phyloP scores from a whole-genome alignment of 1,284 basidiomycete genomes.

The Moesziomyces antarcticus region DNA sequence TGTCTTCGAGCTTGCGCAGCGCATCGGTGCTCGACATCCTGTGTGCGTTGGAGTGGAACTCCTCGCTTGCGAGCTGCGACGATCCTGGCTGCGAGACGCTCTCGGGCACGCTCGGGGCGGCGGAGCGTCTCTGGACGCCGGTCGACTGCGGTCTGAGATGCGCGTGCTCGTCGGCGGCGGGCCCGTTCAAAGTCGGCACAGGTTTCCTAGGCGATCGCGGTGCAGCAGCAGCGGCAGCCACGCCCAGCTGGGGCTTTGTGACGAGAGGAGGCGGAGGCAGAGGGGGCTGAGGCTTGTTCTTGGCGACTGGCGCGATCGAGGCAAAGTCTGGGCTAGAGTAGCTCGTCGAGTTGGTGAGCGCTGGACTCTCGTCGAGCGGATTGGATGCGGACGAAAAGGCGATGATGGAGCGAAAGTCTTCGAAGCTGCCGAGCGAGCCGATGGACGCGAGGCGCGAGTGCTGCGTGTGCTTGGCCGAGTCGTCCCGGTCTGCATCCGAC shows the following conservation, averaged over 20 bases:
- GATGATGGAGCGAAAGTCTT: conserved; percentile 43
- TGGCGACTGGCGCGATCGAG: background rate
- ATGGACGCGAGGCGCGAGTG: conserved; percentile 26
- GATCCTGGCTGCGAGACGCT: conserved; percentile 32
- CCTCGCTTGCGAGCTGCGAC: conserved; percentile 21
- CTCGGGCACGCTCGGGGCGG: conserved; percentile 28
- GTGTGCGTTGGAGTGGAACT: conserved; percentile 9
- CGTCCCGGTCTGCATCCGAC: conserved; percentile 11
- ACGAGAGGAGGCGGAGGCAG: conserved; percentile 4
- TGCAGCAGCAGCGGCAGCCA: background rate
- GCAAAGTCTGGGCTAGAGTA: conserved; percentile 25
- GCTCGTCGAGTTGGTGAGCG: conserved; percentile 29
- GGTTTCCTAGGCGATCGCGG: background rate
- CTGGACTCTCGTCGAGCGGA: conserved; percentile 25
- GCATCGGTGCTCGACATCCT: conserved; percentile 4
- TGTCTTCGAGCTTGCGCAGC: conserved; percentile 16
- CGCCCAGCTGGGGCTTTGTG: background rate
- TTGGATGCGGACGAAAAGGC: conserved; percentile 22
- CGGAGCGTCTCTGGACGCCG: conserved; percentile 12
- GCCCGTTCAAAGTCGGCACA: background rate
- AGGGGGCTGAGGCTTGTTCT: conserved; percentile 24
- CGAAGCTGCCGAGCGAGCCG: conserved; percentile 27
- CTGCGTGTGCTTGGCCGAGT: conserved; percentile 2
- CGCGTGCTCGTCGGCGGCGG: conserved; percentile 1
- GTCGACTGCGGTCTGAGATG: background rate